These are phyloP conservation scores for Phytophthora syringae DNA, from an alignment of 352 stramenopile genomes.

Conservation along the genomic window DNA sequence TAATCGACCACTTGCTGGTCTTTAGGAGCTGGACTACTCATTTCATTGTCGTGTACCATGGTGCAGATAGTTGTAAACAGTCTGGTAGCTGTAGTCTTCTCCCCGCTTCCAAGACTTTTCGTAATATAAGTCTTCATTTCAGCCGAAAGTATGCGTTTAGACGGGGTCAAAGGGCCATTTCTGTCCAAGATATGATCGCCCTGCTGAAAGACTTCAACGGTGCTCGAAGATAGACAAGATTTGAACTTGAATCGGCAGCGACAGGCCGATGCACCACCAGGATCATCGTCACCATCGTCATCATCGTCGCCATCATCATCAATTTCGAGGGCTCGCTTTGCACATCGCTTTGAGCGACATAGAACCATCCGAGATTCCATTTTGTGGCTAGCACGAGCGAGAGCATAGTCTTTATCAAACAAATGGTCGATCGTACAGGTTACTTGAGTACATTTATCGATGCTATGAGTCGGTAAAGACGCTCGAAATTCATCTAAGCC, in stretches of 20 bases:
- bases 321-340: neutral
- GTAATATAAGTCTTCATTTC: conserved; percentile 9
- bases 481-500: neutral
- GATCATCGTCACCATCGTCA: neutral
- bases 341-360: neutral
- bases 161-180: conserved; percentile 1
- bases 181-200: neutral
- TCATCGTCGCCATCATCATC: neutral
- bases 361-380: neutral
- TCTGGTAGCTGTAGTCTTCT: neutral
- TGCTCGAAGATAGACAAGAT: neutral
- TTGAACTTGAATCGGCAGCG: conserved; percentile 8
- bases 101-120: neutral
- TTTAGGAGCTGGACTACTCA: neutral
- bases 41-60: neutral
- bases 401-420: neutral
- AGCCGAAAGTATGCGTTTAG: neutral
- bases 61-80: neutral
- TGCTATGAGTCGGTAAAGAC: neutral
- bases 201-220: neutral
- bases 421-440: conserved; percentile 1
- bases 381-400: neutral
- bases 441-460: neutral
- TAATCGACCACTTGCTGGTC: neutral
- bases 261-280: neutral